Conservation (phyloP, 441 rosid species). For the Bruguiera hainesii region DNA sequence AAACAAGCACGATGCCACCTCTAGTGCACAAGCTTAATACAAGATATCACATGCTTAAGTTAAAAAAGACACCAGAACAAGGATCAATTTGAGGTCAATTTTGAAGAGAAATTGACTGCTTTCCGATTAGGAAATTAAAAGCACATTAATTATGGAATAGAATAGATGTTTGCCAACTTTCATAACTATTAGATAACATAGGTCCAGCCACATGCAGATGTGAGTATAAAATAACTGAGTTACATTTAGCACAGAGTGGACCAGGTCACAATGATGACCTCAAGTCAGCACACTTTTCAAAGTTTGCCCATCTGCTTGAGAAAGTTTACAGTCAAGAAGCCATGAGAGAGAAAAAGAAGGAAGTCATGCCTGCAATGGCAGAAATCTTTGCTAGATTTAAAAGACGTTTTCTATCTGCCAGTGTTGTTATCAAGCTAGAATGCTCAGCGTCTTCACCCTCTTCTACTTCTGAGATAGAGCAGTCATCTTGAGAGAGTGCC, state of each 20-base stretch:
- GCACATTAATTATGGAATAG: neutral
- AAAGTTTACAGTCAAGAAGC: neutral
- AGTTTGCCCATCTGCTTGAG: neutral
- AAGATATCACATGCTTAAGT: no score
- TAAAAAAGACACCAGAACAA: no score
- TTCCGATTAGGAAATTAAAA: neutral
- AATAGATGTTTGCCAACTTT: neutral
- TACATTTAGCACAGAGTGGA: neutral
- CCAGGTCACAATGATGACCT: constrained; percentile 1
- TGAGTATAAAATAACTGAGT: neutral
- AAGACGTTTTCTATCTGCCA: constrained; percentile 72
- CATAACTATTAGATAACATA: neutral
- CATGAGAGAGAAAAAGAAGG: neutral
- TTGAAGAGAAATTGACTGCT: neutral
- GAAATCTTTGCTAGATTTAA: constrained; percentile 88
- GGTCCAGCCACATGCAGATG: neutral
- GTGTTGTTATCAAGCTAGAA: constrained; percentile 35
- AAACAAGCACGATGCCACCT: no score
- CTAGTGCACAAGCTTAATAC: no score
- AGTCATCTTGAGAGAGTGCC: constrained; percentile 70
- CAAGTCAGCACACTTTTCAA: neutral
- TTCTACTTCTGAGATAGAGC: constrained; percentile 34
- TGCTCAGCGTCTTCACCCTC: constrained; percentile 35
- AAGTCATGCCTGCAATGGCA: constrained; percentile 60
- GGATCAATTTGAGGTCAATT: neutral